Evolutionary conservation across 371 early-diverging fungal genomes (phyloP), one percentile per base, ranked within the genome.

Genomic region (Vittaforma corneae): DNA sequence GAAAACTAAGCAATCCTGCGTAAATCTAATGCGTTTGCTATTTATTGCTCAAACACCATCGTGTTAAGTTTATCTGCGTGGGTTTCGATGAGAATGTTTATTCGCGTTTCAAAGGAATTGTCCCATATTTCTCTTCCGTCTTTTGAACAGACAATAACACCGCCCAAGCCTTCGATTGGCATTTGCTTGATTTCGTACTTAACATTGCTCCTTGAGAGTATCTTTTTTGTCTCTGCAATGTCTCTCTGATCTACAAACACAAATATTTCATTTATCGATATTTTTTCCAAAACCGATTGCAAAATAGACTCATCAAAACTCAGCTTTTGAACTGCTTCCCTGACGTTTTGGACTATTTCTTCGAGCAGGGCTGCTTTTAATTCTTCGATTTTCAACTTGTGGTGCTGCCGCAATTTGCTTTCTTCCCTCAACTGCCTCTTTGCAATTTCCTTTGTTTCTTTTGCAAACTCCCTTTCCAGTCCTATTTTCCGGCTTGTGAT

Each of bases 71-170:
- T 11, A 16, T 26, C 14, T 61, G 18, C 52, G 29, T 61, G 4
- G n/a, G 24, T 11, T n/a, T 35, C 22, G 32, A 33, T 68, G 28
- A 67, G 42, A 45, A 51, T 56, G 24, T 63, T 59, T 26, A 76
- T 30, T 52, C 79, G 65, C 24, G 74, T 69, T 45, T 58, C 29
- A 64, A 65, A 78, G 37, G 71, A 68, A 50, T 72, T 78, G 40
- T 78, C 76, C 11, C 72, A 56, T 20, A 78, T 45, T 2, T 64
- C 58, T n/a, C 50, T 73, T 20, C 66, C 56, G 42, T 73, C 70
- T 32, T 45, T 62, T 40, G 62, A 56, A 22, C 61, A 34, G 4
- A 78, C 53, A 24, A 78, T 62, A 22, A 78, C 62, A 16, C 79
- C 79, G 1, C 79, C 79, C 22, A 76, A 51, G 2, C 60, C 44